These are phyloP conservation scores for Amoebophrya sp. DNA, from an alignment of 169 alveolate genomes.

Conservation along the genomic window DNA sequence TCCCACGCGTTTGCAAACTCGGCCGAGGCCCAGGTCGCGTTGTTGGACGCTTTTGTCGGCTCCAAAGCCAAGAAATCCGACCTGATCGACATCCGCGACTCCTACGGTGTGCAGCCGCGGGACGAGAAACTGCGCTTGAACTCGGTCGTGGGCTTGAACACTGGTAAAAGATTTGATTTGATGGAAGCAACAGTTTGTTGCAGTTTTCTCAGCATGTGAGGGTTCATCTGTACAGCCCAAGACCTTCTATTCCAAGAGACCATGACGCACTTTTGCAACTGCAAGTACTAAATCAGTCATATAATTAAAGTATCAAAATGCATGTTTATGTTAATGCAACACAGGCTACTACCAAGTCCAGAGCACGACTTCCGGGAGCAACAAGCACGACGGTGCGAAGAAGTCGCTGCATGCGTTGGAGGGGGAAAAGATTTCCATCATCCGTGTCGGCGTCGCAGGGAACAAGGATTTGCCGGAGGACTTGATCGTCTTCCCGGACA, in stretches of 20 bases:
- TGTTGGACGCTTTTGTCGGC: neutral
- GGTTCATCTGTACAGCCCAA: no score
- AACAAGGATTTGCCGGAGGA: neutral
- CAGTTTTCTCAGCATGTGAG: no score
- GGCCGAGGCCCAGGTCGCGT: neutral
- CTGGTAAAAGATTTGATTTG: no score
- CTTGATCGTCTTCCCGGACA: neutral
- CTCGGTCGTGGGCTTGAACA: neutral
- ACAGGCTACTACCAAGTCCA: neutral
- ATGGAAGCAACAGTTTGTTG: no score
- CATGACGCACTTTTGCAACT: no score
- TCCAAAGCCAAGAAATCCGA: no score
- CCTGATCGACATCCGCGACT: neutral
- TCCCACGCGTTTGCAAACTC: neutral
- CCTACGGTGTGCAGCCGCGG: neutral
- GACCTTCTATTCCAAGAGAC: no score
- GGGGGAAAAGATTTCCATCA: neutral
- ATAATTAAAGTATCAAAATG: no score
- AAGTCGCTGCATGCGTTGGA: slow-evolving; percentile 11
- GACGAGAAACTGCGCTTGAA: slow-evolving; percentile 10
- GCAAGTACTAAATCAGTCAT: no score
- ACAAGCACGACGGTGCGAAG: no score
- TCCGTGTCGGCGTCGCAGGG: neutral
- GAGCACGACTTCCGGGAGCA: neutral
- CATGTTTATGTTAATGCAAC: no score